Evolutionary conservation across 2,329 filamentous ascomycete genomes (phyloP).

Genomic region (Hymenoscyphus albidus): DNA sequence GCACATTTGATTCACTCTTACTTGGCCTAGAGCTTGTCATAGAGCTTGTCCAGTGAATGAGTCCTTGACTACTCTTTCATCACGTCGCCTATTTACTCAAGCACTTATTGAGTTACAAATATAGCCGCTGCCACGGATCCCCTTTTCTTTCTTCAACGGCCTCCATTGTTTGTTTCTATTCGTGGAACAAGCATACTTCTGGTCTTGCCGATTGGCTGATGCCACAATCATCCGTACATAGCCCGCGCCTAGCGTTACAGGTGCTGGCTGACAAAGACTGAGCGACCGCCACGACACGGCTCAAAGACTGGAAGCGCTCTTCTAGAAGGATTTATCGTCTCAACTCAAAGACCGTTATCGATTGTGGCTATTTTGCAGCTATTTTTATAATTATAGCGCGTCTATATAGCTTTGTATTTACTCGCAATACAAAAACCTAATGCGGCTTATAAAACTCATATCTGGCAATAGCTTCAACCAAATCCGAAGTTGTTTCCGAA

Average conservation of each 20-base stretch:
- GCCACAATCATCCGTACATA: neutral
- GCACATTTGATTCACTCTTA: neutral
- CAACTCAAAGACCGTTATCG: neutral
- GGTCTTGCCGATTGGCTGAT: neutral
- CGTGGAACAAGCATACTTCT: neutral
- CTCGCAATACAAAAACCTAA: neutral
- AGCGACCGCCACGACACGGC: neutral
- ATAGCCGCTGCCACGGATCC: neutral
- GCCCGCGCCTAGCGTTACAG: slow-evolving; percentile 2
- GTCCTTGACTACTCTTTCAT: neutral
- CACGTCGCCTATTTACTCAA: no score
- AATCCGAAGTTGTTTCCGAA: no score
- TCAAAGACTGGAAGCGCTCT: neutral
- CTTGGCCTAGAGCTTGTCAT: no score
- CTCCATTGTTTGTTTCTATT: neutral
- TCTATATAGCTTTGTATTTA: neutral
- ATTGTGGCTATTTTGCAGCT: neutral
- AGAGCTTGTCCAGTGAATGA: neutral
- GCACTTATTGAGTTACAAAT: neutral
- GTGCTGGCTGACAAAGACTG: neutral
- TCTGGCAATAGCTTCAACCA: no score
- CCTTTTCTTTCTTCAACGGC: neutral
- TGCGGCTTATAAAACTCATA: no score
- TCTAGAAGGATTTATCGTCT: neutral
- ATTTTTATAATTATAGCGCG: neutral